Evolutionary conservation across 2,329 filamentous ascomycete genomes (phyloP).

Genomic region (Aspergillus jensenii): DNA sequence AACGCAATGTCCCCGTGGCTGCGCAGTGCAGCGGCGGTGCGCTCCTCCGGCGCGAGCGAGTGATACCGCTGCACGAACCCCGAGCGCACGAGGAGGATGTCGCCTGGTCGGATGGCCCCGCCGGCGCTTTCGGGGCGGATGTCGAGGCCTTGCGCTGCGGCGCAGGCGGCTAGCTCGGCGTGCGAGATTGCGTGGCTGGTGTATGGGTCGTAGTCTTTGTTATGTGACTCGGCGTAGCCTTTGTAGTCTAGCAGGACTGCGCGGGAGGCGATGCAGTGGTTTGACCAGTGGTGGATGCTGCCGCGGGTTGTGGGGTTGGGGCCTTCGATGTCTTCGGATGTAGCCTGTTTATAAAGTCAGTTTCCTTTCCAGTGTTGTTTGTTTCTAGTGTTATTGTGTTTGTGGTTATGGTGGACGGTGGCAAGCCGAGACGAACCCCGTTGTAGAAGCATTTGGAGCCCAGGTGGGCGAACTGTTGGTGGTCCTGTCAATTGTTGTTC

Average conservation of each 20-base stretch:
- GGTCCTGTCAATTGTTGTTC: background rate
- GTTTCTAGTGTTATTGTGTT: too few relatives aligned
- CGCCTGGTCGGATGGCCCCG: constrained; percentile 58
- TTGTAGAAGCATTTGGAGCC: constrained; percentile 42
- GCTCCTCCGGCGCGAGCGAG: constrained; percentile 39
- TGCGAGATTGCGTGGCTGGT: constrained; percentile 55
- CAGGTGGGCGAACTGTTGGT: constrained; percentile 38
- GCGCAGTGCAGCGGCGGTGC: constrained; percentile 32
- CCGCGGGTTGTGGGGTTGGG: constrained; percentile 36
- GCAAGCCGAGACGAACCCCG: constrained; percentile 27
- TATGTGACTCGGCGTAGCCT: constrained; percentile 51
- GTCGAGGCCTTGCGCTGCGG: constrained; percentile 59
- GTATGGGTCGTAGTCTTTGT: constrained; percentile 53
- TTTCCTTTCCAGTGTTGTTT: background rate
- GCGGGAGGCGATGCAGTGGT: constrained; percentile 43
- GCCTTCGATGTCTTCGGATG: constrained; percentile 35
- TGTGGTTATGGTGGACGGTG: background rate
- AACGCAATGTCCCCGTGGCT: constrained; percentile 44
- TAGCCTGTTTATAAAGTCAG: constrained; percentile 25
- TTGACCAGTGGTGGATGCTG: constrained; percentile 45
- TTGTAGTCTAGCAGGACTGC: constrained; percentile 45
- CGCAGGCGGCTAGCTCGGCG: constrained; percentile 58
- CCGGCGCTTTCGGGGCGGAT: constrained; percentile 57
- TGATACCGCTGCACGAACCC: constrained; percentile 63
- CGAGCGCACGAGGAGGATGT: constrained; percentile 65